A percentile compares a stretch with the other conserved stretches of the same genome.
Conservation (phyloP, 2,329 filamentous ascomycete species). For the Colletotrichum gloeosporioides region DNA sequence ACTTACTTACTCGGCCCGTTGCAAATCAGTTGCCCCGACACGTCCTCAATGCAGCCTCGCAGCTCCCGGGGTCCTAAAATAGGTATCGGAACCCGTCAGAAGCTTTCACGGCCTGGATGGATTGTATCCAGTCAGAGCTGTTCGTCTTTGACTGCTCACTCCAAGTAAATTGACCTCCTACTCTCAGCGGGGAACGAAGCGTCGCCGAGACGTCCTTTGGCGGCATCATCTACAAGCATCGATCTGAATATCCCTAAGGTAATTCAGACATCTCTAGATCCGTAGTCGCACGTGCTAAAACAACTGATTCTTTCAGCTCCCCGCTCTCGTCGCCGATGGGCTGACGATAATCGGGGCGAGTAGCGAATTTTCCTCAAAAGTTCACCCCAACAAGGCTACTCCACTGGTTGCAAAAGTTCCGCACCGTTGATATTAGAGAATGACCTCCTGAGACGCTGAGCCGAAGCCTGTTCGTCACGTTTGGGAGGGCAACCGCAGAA, state of each 20-base stretch:
- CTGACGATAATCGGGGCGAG: neutral
- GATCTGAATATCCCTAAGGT: neutral
- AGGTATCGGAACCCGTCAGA: neutral
- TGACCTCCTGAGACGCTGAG: neutral
- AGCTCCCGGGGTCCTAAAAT: neutral
- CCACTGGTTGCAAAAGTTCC: neutral
- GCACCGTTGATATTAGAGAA: neutral
- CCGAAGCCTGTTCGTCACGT: neutral
- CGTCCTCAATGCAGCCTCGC: neutral
- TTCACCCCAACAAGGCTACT: neutral
- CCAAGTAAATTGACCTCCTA: neutral
- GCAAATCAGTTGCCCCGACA: neutral
- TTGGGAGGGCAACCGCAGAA: neutral
- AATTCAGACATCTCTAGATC: neutral
- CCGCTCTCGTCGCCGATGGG: neutral
- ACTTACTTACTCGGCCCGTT: neutral
- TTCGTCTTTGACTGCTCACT: neutral
- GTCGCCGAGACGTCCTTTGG: neutral
- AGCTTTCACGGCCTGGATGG: neutral
- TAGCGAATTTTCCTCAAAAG: neutral
- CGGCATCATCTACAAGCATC: neutral
- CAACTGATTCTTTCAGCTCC: neutral
- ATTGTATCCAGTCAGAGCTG: neutral
- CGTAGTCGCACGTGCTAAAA: neutral
- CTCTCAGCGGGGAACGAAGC: neutral